These are phyloP conservation scores for Wickerhamiella galacta DNA, from an alignment of 805 yeast genomes.

Conservation along the genomic window DNA sequence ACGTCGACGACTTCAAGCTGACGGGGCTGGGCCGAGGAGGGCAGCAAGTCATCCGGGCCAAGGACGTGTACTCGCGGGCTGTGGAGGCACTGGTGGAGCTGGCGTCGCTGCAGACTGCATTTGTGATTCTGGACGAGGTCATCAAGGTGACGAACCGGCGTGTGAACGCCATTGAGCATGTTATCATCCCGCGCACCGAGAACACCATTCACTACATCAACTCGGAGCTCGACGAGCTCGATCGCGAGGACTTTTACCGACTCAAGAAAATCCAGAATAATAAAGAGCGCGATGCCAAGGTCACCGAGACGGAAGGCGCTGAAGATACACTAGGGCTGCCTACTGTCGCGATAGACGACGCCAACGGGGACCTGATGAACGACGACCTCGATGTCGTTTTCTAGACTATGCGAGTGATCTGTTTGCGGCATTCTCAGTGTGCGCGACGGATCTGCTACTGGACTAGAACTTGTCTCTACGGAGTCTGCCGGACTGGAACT, in stretches of 20 bases:
- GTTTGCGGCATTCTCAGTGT: neutral
- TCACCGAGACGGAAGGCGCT: neutral
- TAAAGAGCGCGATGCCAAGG: constrained; percentile 50
- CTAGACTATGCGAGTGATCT: neutral
- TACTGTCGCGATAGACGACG: neutral
- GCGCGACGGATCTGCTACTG: too few species aligned
- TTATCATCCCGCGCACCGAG: constrained; percentile 93
- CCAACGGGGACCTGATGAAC: neutral
- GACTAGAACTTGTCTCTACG: too few species aligned
- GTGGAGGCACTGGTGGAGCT: constrained; percentile 94
- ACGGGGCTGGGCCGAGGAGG: constrained; percentile 98
- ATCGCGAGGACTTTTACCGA: constrained; percentile 94
- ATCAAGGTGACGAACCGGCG: constrained; percentile 95
- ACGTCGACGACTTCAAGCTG: constrained; percentile 83
- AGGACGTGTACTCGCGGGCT: constrained; percentile 80
- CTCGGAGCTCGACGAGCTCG: constrained; percentile 91
- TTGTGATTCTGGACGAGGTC: constrained; percentile 90
- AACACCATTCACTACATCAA: constrained; percentile 85
- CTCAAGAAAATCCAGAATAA: constrained; percentile 91
- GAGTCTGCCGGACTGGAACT: too few species aligned
- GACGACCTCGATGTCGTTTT: neutral
- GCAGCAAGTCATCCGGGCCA: constrained; percentile 91
- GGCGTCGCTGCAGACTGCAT: constrained; percentile 93
- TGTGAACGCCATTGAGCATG: constrained; percentile 97
- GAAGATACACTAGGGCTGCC: neutral